Base-by-base conservation (phyloP, 2,329 filamentous ascomycete genomes). In the Alternaria sp. region DNA sequence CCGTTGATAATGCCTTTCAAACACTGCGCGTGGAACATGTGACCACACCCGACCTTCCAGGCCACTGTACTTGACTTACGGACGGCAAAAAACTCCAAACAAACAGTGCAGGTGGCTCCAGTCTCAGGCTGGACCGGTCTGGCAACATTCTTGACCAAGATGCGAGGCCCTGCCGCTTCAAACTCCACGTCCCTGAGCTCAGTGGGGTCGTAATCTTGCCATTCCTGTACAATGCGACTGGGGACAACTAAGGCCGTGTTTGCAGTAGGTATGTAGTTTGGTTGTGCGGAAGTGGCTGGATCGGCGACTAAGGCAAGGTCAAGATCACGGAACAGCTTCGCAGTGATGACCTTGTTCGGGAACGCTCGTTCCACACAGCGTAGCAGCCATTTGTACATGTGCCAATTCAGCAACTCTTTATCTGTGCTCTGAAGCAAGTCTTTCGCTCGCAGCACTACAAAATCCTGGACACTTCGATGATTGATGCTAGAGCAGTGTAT, bases 11-110 rank as follows among this genome's bases (percentile, higher is more conserved):
- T 11, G 11, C 13, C 8, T 3, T 46, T 28, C 8, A 46, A 8
- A 28, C 42, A 46, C 24, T 17, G 44, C n/a, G 44, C 44, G 33
- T 46, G 44, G 4, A 46, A 46, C 23, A n/a, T 31, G 13, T 46
- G 44, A 17, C 44, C 29, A 29, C 44, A 46, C 3, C 7, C 44
- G n/a, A 46, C 44, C n/a, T 34, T 5, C 28, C 44, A 33, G 13
- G 44, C 44, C 44, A 46, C 10, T 11, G 31, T 46, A 5, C 3
- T 17, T 14, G 28, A 8, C 26, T 7, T 33, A 10, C 44, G 44
- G 8, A 46, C 31, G 2, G 31, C 44, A 21, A 46, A 33, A 1
- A 5, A 11, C 17, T 46, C 44, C 44, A 46, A 14, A 33, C n/a
- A 31, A 11, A 46, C 44, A 14, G 28, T 8, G 33, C 28, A 46